These are phyloP conservation scores for Incumbomyces delicatus DNA, from an alignment of 2,329 filamentous ascomycete species.

Conservation along the genomic window DNA sequence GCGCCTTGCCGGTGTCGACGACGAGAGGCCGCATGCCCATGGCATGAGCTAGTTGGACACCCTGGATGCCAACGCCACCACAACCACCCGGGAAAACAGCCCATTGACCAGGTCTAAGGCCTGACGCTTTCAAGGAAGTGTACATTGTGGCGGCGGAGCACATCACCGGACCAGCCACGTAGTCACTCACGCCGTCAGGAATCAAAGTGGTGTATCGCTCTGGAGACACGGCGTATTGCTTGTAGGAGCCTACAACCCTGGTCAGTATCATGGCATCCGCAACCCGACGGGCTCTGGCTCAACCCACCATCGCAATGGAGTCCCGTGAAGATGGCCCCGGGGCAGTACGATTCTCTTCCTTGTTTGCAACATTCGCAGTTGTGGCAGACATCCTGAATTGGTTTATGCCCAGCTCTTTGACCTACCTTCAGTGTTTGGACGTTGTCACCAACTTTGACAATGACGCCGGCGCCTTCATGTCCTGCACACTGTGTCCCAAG, in stretches of 20 bases:
- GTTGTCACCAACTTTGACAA: conserved; percentile 45
- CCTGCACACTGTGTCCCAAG: conserved; percentile 39
- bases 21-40: conserved; percentile 49
- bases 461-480: conserved; percentile 49
- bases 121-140: conserved; percentile 43
- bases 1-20: conserved; percentile 42
- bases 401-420: conserved; percentile 44
- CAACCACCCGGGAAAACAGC: conserved; percentile 47
- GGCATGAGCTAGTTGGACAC: conserved; percentile 43
- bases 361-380: conserved; percentile 42
- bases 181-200: conserved; percentile 45
- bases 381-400: conserved; percentile 42
- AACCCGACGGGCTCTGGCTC: neutral
- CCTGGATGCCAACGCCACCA: conserved; percentile 48
- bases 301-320: conserved; percentile 24
- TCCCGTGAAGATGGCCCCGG: conserved; percentile 35
- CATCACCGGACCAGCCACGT: conserved; percentile 50
- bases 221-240: conserved; percentile 49
- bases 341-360: conserved; percentile 45
- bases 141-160: conserved; percentile 50
- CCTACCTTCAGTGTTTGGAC: conserved; percentile 45
- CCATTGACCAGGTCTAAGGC: conserved; percentile 43
- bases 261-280: neutral
- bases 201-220: conserved; percentile 46
- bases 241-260: conserved; percentile 38